Evolutionary conservation across 2,329 filamentous ascomycete species (phyloP).

Genomic region (Furcasterigmium sp.): DNA sequence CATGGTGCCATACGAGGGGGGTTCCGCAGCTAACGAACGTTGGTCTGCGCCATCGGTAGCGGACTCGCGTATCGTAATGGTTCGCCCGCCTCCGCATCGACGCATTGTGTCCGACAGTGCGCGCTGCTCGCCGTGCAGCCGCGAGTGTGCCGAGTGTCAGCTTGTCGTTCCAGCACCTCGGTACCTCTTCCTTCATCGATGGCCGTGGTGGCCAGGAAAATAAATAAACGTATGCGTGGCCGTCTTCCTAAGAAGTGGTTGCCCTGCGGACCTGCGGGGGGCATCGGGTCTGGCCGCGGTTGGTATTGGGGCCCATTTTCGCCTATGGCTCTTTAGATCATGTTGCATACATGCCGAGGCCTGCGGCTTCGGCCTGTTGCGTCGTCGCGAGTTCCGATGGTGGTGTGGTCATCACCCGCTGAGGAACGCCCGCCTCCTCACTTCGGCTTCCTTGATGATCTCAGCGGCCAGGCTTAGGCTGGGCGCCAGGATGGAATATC

Average conservation of each 20-base stretch:
- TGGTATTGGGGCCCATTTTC: no score
- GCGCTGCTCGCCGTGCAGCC: neutral
- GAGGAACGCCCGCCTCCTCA: slow-evolving; percentile 60
- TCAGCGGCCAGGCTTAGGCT: slow-evolving; percentile 72
- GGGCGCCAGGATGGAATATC: slow-evolving; percentile 69
- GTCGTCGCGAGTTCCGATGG: no score
- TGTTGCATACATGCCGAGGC: no score
- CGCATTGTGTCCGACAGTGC: neutral
- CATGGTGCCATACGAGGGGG: no score
- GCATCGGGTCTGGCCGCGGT: no score
- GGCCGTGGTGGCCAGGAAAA: neutral
- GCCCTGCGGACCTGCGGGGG: no score
- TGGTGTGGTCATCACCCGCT: slow-evolving; percentile 32
- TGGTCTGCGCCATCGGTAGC: neutral
- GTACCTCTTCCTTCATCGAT: neutral
- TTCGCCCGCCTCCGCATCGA: neutral
- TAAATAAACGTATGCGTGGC: neutral
- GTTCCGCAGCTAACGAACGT: no score
- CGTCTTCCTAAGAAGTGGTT: no score
- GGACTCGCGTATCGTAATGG: neutral
- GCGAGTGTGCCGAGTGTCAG: neutral
- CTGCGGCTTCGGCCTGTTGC: no score
- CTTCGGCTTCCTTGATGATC: slow-evolving; percentile 74
- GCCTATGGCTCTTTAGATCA: no score
- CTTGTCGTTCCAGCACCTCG: neutral